Percentiles rank a stretch among this genome's conserved stretches.
phyloP scores from a whole-genome alignment of 2,329 filamentous ascomycete species.

The Sarocladium kiliense region DNA sequence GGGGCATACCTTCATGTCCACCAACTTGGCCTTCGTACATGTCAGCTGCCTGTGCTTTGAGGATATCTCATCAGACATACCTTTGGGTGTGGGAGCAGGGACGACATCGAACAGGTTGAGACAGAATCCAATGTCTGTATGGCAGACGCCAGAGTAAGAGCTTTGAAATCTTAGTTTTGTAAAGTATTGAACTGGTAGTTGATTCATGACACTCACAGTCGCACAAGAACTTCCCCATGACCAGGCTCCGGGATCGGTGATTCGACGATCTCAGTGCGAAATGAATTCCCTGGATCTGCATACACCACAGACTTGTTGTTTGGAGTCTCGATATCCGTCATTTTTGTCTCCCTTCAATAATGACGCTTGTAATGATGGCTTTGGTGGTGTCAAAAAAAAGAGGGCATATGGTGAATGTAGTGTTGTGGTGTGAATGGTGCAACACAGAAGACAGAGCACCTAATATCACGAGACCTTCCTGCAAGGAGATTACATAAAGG shows the following conservation, averaged over 20 bases:
- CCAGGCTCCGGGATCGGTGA: slow-evolving; percentile 13
- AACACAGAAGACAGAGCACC: too few species aligned
- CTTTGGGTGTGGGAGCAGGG: neutral
- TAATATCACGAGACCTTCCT: too few species aligned
- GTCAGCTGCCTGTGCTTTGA: neutral
- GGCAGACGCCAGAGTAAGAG: slow-evolving; percentile 21
- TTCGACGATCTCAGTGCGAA: slow-evolving; percentile 8
- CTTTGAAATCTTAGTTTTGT: slow-evolving; percentile 8
- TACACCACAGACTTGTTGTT: neutral
- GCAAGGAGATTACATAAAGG: too few species aligned
- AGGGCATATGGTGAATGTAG: too few species aligned
- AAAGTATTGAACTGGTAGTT: neutral
- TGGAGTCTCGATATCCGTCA: neutral
- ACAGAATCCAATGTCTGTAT: slow-evolving; percentile 17
- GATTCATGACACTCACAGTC: neutral
- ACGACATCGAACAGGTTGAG: slow-evolving; percentile 10
- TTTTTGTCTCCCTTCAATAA: neutral
- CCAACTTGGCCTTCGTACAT: neutral
- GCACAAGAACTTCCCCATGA: slow-evolving; percentile 14
- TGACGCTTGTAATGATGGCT: neutral
- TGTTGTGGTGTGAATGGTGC: too few species aligned
- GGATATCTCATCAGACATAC: too few species aligned
- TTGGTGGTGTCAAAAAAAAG: too few species aligned
- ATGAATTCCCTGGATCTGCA: neutral
- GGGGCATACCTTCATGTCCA: neutral